Base-by-base conservation (phyloP, 2,329 filamentous ascomycete genomes). In the Gnomoniopsis smithogilvyi region DNA sequence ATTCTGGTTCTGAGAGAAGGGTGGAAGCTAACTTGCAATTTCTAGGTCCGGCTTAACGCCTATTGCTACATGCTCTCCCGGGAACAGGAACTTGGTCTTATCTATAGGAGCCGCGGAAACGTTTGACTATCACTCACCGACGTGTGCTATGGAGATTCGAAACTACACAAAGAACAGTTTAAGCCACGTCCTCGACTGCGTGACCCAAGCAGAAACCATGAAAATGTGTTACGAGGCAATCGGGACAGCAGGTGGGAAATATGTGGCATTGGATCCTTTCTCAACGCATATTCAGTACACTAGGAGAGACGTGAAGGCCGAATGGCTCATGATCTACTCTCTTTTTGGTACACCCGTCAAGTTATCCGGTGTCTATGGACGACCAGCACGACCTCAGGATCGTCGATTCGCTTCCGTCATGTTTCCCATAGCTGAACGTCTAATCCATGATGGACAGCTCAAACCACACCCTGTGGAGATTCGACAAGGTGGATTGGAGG, bases 101-200 rank as follows among this genome's bases (percentile, higher is more conserved):
- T 69, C 67, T 3, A 70, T 80, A 12, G 82, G 82, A 24, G 80
- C 80, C 1, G 74, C 76, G 57, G 71, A 71, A 43, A 74, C 74
- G 12, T 83, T 82, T 64, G 76, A 83, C 68, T 84, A 84, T 72
- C 74, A 73, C 26, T 74, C 76, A 19, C 71, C 76, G 0, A 73
- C 74, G 19, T 74, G 73, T 26, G 73, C 73, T 1, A 69, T 71
- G 36, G 75, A 80, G 58, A 83, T 85, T 68, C 73, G 74, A 34
- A 68, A 72, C 38, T 72, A 71, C 56, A 80, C 78, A 10, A 69
- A 76, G 3, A 73, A 79, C 68, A 69, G 66, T 33, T 69, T 84
- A 3, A 67, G 67, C 12, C 67, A 77, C 24, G 79, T 70, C 3
- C 74, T 81, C 41, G 82, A 85, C 67, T 80, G 76, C 60, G 78